Evolutionary conservation across 2,329 filamentous ascomycete genomes (phyloP), one percentile per base, ranked within the genome.

Genomic region (Canariomyces notabilis): DNA sequence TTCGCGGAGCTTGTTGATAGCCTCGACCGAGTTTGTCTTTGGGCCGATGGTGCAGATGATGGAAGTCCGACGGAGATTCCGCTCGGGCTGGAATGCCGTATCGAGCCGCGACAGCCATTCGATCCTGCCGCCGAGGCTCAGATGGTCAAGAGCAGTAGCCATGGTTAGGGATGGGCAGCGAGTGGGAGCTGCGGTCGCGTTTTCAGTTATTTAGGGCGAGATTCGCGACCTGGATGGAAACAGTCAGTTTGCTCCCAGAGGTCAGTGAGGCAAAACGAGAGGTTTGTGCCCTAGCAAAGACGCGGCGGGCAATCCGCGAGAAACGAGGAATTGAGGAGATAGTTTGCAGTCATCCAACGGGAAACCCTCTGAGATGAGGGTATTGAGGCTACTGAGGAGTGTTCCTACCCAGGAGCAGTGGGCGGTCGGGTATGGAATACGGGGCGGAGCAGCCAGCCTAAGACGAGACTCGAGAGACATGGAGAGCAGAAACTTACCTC

Each of bases 1-100:
- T 65, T 78, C 80, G 69, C 91, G 88, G 62, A 98, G 87, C 68
- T 83, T 80, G 74, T 97, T 97, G 75, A 98, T 95, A 71, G 89
- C 90, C 76, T 96, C 87, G 48, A 90, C 85, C 31, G 89, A 95
- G 79, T 98, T 98, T 61, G 93, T 98, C 84, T 97, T 98, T 67
- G 93, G 93, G 54, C 93, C 93, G 67, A 98, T 97, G 62, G 93
- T 97, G 76, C 91, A 89, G 72, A 98, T 96, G 75, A 98, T 98
- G 65, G 90, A 95, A 54, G 91, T 95, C 60, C 93, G 85, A 64
- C 93, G 89, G 73, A 93, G 94, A 76, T 94, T 90, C 72, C 85
- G 87, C 62, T 84, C 79, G 47, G 91, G 90, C 61, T 80, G 77
- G 74, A 85, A 89, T 66, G 93, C 87, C 57, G 91, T 96, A 76